A percentile compares a stretch with the other conserved stretches of the same genome.
These are phyloP conservation scores for Colletotrichum echinochloae DNA, from an alignment of 2,329 filamentous ascomycete species.

Conservation along the genomic window DNA sequence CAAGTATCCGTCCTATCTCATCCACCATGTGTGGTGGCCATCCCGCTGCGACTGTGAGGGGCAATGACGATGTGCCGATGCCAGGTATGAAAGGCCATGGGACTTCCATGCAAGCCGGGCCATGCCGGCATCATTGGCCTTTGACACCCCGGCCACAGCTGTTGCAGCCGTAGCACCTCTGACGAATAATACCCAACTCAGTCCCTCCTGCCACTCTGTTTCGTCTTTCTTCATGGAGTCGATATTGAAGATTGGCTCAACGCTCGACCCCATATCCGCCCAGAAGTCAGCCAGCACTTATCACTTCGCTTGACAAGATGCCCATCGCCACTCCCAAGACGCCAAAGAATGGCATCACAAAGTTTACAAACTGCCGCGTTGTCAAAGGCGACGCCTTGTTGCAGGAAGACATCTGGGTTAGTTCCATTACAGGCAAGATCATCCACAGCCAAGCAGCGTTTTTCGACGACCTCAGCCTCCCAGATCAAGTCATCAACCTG, in stretches of 20 bases:
- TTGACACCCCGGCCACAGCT: conserved; percentile 25
- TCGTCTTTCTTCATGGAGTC: conserved; percentile 36
- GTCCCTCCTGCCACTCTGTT: conserved; percentile 15
- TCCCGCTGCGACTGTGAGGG: conserved; percentile 36
- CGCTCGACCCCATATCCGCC: conserved; percentile 3
- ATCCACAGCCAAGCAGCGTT: conserved; percentile 76
- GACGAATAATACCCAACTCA: conserved; percentile 31
- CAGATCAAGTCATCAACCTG: conserved; percentile 82
- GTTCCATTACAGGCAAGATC: conserved; percentile 83
- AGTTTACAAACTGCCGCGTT: conserved; percentile 89
- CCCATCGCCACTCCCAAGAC: conserved; percentile 58
- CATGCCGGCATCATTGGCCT: conserved; percentile 32
- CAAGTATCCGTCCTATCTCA: conserved; percentile 33
- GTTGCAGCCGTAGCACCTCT: conserved; percentile 5
- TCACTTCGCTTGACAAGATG: conserved; percentile 53
- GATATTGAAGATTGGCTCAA: conserved; percentile 25
- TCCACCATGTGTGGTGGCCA: conserved; percentile 38
- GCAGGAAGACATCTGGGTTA: conserved; percentile 88
- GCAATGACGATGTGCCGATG: conserved; percentile 28
- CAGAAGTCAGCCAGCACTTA: conserved; percentile 42
- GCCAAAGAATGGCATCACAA: conserved; percentile 73
- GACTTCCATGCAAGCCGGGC: conserved; percentile 34
- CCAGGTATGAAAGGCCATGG: conserved; percentile 17
- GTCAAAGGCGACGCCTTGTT: conserved; percentile 76
- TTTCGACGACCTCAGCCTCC: conserved; percentile 75